Conservation (phyloP, 768 basidiomycete species). For the Cubamyces lactineus region DNA sequence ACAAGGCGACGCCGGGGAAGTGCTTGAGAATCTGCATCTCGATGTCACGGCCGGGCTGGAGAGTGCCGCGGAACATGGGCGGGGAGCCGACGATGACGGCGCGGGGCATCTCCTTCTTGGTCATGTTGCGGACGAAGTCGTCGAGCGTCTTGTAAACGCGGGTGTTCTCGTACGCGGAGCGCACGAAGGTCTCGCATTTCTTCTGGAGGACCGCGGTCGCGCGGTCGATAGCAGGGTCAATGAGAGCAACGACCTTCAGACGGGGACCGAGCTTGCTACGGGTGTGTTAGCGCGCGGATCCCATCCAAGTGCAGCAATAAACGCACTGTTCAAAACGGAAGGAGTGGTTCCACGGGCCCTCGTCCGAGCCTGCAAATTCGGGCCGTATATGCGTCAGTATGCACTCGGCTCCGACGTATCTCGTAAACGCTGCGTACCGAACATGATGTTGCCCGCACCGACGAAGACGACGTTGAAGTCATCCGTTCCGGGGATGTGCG, state of each 20-base stretch:
- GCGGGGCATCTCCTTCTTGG: constrained; percentile 66
- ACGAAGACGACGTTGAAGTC: constrained; percentile 94
- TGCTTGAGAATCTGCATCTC: constrained; percentile 85
- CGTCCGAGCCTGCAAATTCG: constrained; percentile 65
- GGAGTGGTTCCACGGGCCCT: constrained; percentile 93
- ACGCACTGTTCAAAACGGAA: constrained; percentile 87
- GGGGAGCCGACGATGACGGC: constrained; percentile 90
- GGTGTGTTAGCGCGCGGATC: constrained; percentile 1
- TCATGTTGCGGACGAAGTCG: constrained; percentile 77
- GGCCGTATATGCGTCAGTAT: constrained; percentile 1
- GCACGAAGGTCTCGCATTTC: constrained; percentile 92
- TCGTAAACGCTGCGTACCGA: constrained; percentile 54
- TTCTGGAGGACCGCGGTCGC: constrained; percentile 79
- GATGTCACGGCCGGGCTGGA: constrained; percentile 75
- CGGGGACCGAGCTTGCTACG: constrained; percentile 90
- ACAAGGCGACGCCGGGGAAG: constrained; percentile 88
- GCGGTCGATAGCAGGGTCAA: constrained; percentile 88
- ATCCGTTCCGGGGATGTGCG: constrained; percentile 60
- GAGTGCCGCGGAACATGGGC: constrained; percentile 89
- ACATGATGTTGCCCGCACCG: constrained; percentile 98
- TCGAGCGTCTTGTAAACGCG: constrained; percentile 83
- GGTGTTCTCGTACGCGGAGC: constrained; percentile 90
- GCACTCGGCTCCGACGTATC: background rate
- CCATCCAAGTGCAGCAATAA: background rate
- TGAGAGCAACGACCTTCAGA: constrained; percentile 92